Conservation (phyloP, 441 rosid species). For the Erysimum pusillum region DNA sequence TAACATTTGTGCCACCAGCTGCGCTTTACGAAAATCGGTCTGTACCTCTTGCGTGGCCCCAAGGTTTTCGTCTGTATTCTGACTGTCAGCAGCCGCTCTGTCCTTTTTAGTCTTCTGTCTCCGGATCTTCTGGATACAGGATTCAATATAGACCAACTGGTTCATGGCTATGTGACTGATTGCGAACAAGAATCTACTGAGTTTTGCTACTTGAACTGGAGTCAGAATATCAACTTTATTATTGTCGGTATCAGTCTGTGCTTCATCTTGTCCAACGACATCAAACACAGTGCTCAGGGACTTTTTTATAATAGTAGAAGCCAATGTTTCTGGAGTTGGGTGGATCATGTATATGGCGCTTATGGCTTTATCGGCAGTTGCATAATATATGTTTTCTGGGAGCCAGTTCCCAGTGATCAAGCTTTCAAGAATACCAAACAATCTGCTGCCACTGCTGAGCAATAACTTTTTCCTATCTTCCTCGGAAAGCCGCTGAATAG, state of each 20-base stretch:
- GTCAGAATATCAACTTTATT: slow-evolving; percentile 50
- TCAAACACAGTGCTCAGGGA: slow-evolving; percentile 72
- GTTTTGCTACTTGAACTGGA: slow-evolving; percentile 75
- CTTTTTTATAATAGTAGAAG: slow-evolving; percentile 75
- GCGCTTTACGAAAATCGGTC: slow-evolving; percentile 6
- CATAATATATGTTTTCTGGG: slow-evolving; percentile 89
- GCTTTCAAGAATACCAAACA: slow-evolving; percentile 83
- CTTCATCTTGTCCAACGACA: slow-evolving; percentile 57
- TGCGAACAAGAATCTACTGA: slow-evolving; percentile 85
- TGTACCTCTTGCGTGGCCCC: slow-evolving; percentile 59
- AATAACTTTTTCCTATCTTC: slow-evolving; percentile 86
- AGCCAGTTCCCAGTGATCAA: slow-evolving; percentile 88
- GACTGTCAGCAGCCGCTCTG: slow-evolving; percentile 57
- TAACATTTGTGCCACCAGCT: slow-evolving; percentile 22
- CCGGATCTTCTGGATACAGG: slow-evolving; percentile 81
- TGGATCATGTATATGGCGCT: slow-evolving; percentile 78
- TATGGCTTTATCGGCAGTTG: slow-evolving; percentile 97
- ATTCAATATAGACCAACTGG: slow-evolving; percentile 93
- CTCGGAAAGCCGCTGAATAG: slow-evolving; percentile 85
- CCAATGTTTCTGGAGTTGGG: slow-evolving; percentile 90
- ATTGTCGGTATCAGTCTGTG: slow-evolving; percentile 53
- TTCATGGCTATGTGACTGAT: slow-evolving; percentile 94
- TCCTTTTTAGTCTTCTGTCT: slow-evolving; percentile 76
- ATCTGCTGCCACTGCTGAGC: slow-evolving; percentile 73
- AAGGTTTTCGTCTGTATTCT: slow-evolving; percentile 45